These are phyloP conservation scores for Pichia sp. DNA, from an alignment of 1,139 yeast species.

Conservation along the genomic window DNA sequence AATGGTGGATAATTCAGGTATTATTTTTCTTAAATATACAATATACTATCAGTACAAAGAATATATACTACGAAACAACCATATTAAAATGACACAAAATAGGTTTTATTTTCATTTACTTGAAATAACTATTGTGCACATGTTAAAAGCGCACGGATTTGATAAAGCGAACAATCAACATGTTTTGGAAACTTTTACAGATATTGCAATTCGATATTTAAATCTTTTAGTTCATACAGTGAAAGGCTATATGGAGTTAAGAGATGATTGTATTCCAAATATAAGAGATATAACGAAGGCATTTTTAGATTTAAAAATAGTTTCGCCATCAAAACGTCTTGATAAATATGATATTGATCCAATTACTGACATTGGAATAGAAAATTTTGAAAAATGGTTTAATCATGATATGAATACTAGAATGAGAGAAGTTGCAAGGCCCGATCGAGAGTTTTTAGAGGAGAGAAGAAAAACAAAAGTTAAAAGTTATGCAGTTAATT, in stretches of 20 bases:
- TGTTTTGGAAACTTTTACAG: conserved; percentile 29
- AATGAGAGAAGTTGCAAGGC: conserved; percentile 28
- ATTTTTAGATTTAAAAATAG: conserved; percentile 25
- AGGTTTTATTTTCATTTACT: conserved; percentile 28
- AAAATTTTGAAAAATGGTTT: conserved; percentile 29
- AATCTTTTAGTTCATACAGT: conserved; percentile 22
- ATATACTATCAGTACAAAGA: too few species aligned
- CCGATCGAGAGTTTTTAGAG: conserved; percentile 23
- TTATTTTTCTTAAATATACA: too few species aligned
- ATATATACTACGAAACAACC: too few species aligned
- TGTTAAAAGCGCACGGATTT: conserved; percentile 31
- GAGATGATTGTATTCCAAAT: conserved; percentile 23
- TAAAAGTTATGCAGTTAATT: conserved; percentile 19
- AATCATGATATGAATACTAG: conserved; percentile 26
- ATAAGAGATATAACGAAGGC: conserved; percentile 28
- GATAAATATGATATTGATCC: conserved; percentile 27
- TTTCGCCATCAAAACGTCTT: conserved; percentile 25
- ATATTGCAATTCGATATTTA: conserved; percentile 27
- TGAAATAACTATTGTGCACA: conserved; percentile 27
- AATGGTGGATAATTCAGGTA: too few species aligned
- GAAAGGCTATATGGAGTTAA: conserved; percentile 19
- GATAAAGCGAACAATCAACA: conserved; percentile 23
- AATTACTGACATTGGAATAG: conserved; percentile 24
- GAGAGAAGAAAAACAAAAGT: conserved; percentile 18
- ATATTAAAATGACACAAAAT: conserved; percentile 26